Percentiles rank a stretch among this genome's conserved stretches.
Evolutionary conservation across 805 yeast genomes (phyloP).

Genomic region (Metschnikowia borealis): DNA sequence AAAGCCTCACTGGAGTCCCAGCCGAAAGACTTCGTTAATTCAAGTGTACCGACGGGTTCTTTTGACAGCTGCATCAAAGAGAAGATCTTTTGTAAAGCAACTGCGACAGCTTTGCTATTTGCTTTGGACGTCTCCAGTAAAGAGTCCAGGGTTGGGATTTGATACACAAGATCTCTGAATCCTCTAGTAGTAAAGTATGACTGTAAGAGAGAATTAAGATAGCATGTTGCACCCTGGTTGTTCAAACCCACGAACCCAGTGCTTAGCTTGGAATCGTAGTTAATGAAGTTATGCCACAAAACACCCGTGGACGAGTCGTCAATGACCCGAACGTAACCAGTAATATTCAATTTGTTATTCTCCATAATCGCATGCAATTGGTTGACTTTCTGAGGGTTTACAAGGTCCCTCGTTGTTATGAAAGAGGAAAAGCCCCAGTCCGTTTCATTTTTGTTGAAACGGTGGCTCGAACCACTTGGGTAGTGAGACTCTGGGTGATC

Average conservation of each 20-base stretch:
- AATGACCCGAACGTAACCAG: slow-evolving; percentile 71
- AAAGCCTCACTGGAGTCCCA: slow-evolving; percentile 97
- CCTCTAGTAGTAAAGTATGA: slow-evolving; percentile 81
- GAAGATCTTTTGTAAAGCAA: slow-evolving; percentile 84
- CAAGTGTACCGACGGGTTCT: slow-evolving; percentile 78
- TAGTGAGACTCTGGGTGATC: slow-evolving; percentile 57
- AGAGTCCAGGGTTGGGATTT: slow-evolving; percentile 64
- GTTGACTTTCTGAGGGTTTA: slow-evolving; percentile 18
- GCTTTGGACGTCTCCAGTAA: slow-evolving; percentile 34
- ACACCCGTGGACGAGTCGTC: slow-evolving; percentile 90
- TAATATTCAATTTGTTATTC: slow-evolving; percentile 59
- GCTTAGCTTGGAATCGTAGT: slow-evolving; percentile 79
- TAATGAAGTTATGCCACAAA: slow-evolving; percentile 82
- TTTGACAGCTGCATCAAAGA: slow-evolving; percentile 71
- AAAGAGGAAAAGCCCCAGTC: slow-evolving; percentile 97
- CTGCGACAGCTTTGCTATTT: slow-evolving; percentile 47
- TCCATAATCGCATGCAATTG: slow-evolving; percentile 41
- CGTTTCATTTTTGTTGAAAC: slow-evolving; percentile 69
- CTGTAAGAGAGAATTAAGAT: slow-evolving; percentile 86
- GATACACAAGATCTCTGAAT: slow-evolving; percentile 82
- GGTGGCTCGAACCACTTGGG: slow-evolving; percentile 64
- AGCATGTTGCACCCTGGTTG: slow-evolving; percentile 98
- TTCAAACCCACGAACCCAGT: slow-evolving; percentile 92
- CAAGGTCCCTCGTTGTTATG: slow-evolving; percentile 42
- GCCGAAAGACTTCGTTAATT: slow-evolving; percentile 88